phyloP scores from a whole-genome alignment of 2,329 filamentous ascomycete genomes.

The Tolypocladium pustulatum region DNA sequence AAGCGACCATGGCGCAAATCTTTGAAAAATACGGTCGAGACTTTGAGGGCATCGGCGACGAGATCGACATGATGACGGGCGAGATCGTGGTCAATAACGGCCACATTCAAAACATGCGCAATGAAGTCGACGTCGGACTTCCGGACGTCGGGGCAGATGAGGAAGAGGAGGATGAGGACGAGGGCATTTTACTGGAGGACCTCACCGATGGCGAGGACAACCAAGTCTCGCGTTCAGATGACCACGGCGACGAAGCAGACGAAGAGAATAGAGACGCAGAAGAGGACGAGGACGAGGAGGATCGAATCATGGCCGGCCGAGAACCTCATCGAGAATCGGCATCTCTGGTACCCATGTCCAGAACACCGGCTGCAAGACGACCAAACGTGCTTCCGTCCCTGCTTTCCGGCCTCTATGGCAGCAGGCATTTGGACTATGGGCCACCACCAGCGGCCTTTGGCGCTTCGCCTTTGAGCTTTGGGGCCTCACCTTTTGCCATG shows the following conservation, averaged over 20 bases:
- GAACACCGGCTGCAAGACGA: not conserved
- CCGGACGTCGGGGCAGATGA: constrained; percentile 16
- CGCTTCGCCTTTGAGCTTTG: constrained; percentile 10
- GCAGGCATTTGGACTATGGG: constrained; percentile 3
- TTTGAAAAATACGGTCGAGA: constrained; percentile 82
- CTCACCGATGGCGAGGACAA: constrained; percentile 12
- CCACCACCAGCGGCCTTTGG: constrained; percentile 6
- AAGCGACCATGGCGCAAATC: constrained; percentile 77
- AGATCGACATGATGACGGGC: constrained; percentile 76
- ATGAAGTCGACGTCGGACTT: constrained; percentile 37
- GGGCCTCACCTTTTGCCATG: constrained; percentile 5
- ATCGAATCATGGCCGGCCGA: constrained; percentile 7
- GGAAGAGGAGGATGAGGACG: constrained; percentile 24
- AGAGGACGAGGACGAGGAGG: constrained; percentile 7
- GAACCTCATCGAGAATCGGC: not conserved
- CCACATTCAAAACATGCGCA: constrained; percentile 56
- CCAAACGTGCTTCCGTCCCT: constrained; percentile 1
- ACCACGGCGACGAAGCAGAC: not conserved
- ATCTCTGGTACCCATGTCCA: constrained; percentile 4
- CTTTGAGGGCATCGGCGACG: constrained; percentile 75
- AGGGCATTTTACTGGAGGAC: constrained; percentile 23
- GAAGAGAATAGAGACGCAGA: not conserved
- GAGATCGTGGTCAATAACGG: constrained; percentile 85
- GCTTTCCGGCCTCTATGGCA: constrained; percentile 4
- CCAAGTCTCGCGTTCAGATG: not conserved